A percentile compares a stretch with the other conserved stretches of the same genome.
Evolutionary conservation across 805 yeast genomes (phyloP).

Genomic region (Lipomyces spencermartinsiae): DNA sequence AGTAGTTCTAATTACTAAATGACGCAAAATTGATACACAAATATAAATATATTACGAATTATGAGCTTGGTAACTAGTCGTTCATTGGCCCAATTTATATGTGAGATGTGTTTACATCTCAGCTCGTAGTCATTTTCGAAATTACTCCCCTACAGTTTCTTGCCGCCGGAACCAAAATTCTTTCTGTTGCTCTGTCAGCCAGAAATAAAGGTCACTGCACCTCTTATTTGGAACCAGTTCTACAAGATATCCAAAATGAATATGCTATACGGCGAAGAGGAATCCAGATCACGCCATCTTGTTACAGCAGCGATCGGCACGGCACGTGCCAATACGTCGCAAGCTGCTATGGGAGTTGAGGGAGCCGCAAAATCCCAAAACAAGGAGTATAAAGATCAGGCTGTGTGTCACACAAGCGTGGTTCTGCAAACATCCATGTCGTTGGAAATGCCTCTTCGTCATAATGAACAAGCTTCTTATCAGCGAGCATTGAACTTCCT

Average conservation of each 20-base stretch:
- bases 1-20: neutral
- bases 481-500: too few relatives aligned
- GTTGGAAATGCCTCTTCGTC: neutral
- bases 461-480: too few relatives aligned
- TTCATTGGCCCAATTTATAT: neutral
- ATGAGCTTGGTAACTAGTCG: neutral
- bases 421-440: neutral
- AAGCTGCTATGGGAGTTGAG: neutral
- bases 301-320: conserved; percentile 1
- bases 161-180: neutral
- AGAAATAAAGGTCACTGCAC: neutral
- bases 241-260: neutral
- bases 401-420: neutral
- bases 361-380: too few relatives aligned
- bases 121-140: neutral
- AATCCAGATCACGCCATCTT: neutral
- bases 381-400: neutral
- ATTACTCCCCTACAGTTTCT: neutral
- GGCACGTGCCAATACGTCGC: neutral
- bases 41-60: neutral
- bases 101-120: neutral
- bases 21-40: neutral
- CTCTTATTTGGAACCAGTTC: neutral
- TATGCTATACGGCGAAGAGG: conserved; percentile 1
- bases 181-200: neutral